Evolutionary conservation across 257 asterid genomes (phyloP), one percentile per base, ranked within the genome.

Genomic region (Haberlea rhodopensis): DNA sequence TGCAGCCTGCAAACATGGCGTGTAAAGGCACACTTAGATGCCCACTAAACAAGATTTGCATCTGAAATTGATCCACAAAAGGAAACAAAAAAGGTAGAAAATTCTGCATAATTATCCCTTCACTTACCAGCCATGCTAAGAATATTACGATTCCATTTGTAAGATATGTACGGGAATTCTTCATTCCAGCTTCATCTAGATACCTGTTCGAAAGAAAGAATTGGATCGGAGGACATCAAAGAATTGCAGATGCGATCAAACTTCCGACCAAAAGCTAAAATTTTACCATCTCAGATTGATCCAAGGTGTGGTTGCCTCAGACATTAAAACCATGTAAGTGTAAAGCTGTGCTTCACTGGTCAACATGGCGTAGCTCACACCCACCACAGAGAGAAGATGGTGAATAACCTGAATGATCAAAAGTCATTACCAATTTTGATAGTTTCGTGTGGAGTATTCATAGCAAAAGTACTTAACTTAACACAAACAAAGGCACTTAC

Each of bases 291-390:
- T 86, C 69, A 91, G 71, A 74, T 91, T 91, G 84, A 91, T 71
- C 20, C 73, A 58, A 43, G 95, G 98, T 26, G 98, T 91, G 2
- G 98, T 91, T 66, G 92, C 82, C 89, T 91, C 98, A 5, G 96
- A 91, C 26, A 80, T 60, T 71, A 88, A 68, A 63, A 91, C 83
- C 88, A 80, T 73, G 76, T 56, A 91, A 7, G 85, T 68, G 69
- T 88, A 91, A 54, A 86, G 28, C 69, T 91, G 98, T n/a, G 83
- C 98, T 77, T 88, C 91, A 16, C 98, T 91, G 5, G 87, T 88
- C 68, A 86, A 73, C 87, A 86, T 75, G 37, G 98, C 71, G 15
- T 88, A 88, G 40, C 76, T 49, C 54, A 74, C 75, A 1, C 86
- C 86, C 23, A 69, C 58, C 76, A 83, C 65, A 13, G 98, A 86